Base-by-base conservation (phyloP, 768 basidiomycete genomes). In the Phylloporus scabripes region DNA sequence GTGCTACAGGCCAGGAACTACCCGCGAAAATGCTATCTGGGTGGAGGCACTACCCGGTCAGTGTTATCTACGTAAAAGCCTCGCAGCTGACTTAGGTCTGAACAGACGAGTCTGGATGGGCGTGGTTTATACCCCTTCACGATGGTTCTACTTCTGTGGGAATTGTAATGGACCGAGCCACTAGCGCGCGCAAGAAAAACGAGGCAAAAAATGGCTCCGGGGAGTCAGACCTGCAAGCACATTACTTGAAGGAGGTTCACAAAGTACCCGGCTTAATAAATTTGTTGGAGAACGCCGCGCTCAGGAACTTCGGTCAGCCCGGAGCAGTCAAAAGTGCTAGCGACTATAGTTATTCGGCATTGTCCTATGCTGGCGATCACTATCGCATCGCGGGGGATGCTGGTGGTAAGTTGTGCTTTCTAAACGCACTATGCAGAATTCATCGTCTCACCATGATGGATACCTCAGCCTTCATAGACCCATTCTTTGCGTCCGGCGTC, bases 351-450 rank as follows among this genome's bases (percentile, higher is more conserved):
- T 83, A 82, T 59, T 79, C 80, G 17, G 77, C 80, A 15, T 60
- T 74, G 26, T 67, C 66, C 0, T 81, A 82, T 57, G 75, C 76
- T 11, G 80, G 79, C 0, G 63, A 64, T 26, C 67, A 73, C 21
- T 83, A 74, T 56, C 70, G 82, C 28, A 77, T 83, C 38, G 60
- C 78, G 21, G 81, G 81, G 15, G 81, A 83, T 60, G 80, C 81
- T 6, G 54, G 43, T 36, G 48, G 48, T 53, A n/a, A 17, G 32
- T 20, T 7, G 14, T 11, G 7, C n/a, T 42, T 34, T 21, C 29
- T n/a, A 0, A 20, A 24, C 8, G n/a, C 26, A 28, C 7, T 4
- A 20, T 9, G 17, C 7, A 37, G 29, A 3, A 29, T 6, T 14
- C 3, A 26, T 26, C 2, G 9, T 18, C 21, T 45, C 15, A 51